A percentile compares a stretch with the other conserved stretches of the same genome.
Evolutionary conservation across 2,329 filamentous ascomycete genomes (phyloP).

Genomic region (Xylaria sp.): DNA sequence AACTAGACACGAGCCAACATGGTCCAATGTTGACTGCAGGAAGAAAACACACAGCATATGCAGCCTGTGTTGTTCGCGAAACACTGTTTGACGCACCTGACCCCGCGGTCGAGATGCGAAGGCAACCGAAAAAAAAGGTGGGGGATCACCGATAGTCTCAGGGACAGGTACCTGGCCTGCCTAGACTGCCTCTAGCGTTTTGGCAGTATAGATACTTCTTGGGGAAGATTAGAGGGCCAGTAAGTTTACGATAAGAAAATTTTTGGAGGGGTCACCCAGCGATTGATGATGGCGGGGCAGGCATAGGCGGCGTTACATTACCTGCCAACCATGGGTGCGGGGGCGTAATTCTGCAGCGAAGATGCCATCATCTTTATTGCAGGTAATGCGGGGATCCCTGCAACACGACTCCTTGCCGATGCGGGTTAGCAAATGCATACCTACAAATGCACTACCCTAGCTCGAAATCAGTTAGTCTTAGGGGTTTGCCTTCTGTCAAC

Average conservation of each 20-base stretch:
- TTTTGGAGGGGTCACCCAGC: slow-evolving; percentile 27
- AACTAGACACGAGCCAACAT: neutral
- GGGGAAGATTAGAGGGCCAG: neutral
- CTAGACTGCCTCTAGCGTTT: neutral
- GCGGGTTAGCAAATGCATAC: neutral
- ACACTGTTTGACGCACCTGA: slow-evolving; percentile 21
- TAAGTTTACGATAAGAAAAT: slow-evolving; percentile 29
- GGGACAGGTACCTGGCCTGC: neutral
- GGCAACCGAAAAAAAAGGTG: neutral
- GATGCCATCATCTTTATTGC: slow-evolving; percentile 28
- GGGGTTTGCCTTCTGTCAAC: no score
- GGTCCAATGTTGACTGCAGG: neutral
- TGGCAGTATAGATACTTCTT: neutral
- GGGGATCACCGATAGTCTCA: neutral
- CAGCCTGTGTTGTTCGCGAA: neutral
- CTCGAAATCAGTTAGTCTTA: no score
- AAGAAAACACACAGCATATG: neutral
- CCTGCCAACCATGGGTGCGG: slow-evolving; percentile 12
- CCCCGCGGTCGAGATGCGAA: slow-evolving; percentile 16
- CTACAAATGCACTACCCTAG: neutral
- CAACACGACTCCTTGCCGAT: neutral
- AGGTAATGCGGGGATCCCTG: slow-evolving; percentile 28
- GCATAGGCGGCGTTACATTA: neutral
- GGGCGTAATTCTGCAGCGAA: slow-evolving; percentile 17
- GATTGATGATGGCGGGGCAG: neutral